A percentile compares a stretch with the other conserved stretches of the same genome.
phyloP scores from a whole-genome alignment of 257 asterid genomes.

The Gentiana straminea region DNA sequence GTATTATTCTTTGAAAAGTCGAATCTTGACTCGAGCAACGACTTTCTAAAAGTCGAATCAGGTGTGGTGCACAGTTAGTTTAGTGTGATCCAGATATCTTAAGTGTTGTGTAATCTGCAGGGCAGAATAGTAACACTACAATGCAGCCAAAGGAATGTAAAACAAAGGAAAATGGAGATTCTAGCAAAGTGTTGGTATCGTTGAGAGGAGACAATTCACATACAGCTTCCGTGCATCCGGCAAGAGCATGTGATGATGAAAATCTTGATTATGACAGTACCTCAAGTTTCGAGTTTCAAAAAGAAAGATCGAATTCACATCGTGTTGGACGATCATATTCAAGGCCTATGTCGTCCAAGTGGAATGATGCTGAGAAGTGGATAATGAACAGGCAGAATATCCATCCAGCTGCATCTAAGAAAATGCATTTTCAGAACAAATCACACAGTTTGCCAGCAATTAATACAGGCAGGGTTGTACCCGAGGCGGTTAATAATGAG shows the following conservation, averaged over 20 bases:
- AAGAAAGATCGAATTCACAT: constrained; percentile 65
- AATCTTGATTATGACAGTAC: constrained; percentile 93
- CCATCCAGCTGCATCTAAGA: constrained; percentile 44
- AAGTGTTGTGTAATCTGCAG: background rate
- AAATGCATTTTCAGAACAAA: constrained; percentile 35
- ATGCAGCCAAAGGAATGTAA: constrained; percentile 14
- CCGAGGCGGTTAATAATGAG: constrained; percentile 40
- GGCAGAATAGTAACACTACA: constrained; percentile 15
- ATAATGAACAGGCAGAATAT: constrained; percentile 63
- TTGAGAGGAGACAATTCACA: constrained; percentile 43
- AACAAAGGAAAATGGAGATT: constrained; percentile 27
- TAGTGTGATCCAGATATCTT: no score
- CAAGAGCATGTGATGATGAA: constrained; percentile 61
- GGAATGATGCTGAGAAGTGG: constrained; percentile 99
- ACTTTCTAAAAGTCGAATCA: no score
- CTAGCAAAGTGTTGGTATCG: constrained; percentile 26
- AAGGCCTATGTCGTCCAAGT: constrained; percentile 80
- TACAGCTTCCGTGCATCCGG: constrained; percentile 60
- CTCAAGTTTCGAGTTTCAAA: constrained; percentile 93
- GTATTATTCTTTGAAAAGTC: no score
- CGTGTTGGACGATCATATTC: constrained; percentile 45
- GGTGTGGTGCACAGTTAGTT: no score
- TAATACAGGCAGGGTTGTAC: constrained; percentile 44
- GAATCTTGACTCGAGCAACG: no score
- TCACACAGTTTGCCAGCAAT: constrained; percentile 21